phyloP scores from a whole-genome alignment of 2,329 filamentous ascomycete species.

The Tolypocladium nubicola region DNA sequence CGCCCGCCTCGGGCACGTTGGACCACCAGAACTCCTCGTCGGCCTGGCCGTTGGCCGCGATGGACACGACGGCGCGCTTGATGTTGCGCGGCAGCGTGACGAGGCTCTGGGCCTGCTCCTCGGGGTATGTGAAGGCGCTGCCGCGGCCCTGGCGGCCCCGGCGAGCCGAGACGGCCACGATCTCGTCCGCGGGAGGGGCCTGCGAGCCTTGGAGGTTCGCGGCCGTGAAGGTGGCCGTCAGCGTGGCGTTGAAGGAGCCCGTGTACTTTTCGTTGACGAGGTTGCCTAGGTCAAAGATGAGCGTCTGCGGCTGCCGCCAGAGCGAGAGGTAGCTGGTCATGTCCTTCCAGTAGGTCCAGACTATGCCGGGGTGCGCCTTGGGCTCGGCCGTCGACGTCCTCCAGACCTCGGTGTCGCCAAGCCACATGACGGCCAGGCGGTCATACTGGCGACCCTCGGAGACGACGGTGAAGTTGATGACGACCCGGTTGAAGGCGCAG shows the following conservation, averaged over 20 bases:
- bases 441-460: constrained; percentile 67
- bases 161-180: constrained; percentile 55
- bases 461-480: constrained; percentile 65
- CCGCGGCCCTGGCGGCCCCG: constrained; percentile 36
- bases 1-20: constrained; percentile 57
- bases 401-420: constrained; percentile 72
- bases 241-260: constrained; percentile 59
- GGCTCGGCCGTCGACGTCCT: constrained; percentile 76
- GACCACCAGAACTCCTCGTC: constrained; percentile 81
- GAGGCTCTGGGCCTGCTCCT: constrained; percentile 46
- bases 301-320: constrained; percentile 57
- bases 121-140: constrained; percentile 60
- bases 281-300: constrained; percentile 76
- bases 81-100: constrained; percentile 55
- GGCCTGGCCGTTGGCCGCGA: constrained; percentile 68
- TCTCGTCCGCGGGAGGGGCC: constrained; percentile 43
- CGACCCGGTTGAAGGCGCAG: constrained; percentile 63
- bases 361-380: constrained; percentile 51
- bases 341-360: constrained; percentile 70
- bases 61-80: constrained; percentile 59
- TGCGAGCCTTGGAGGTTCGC: background rate
- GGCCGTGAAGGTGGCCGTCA: constrained; percentile 63
- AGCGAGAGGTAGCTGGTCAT: constrained; percentile 61
- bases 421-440: constrained; percentile 63
- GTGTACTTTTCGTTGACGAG: constrained; percentile 61